Evolutionary conservation across 2,329 filamentous ascomycete species (phyloP).

Genomic region (Fonsecaea monophora): DNA sequence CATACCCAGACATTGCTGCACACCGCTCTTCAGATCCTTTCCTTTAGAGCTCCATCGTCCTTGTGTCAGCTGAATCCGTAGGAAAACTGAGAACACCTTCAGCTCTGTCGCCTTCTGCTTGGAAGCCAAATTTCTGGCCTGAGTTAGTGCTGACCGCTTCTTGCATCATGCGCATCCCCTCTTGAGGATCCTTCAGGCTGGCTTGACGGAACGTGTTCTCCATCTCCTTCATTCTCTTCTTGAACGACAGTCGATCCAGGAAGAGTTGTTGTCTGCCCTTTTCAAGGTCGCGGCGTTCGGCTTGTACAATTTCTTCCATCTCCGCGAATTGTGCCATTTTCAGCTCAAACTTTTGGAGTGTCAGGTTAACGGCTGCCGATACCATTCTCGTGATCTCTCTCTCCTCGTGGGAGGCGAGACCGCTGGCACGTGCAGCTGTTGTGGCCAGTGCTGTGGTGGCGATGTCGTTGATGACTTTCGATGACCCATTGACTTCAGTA

Average conservation of each 20-base stretch:
- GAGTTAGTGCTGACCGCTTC: constrained; percentile 30
- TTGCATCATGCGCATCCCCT: constrained; percentile 42
- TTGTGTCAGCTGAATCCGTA: background rate
- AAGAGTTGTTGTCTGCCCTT: constrained; percentile 91
- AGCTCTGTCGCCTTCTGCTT: constrained; percentile 14
- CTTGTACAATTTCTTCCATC: constrained; percentile 89
- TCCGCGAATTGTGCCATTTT: constrained; percentile 97
- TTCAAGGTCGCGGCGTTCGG: constrained; percentile 91
- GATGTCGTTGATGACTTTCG: constrained; percentile 60
- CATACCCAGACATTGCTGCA: background rate
- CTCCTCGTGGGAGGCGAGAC: constrained; percentile 92
- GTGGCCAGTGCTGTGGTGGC: constrained; percentile 84
- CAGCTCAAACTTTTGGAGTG: constrained; percentile 92
- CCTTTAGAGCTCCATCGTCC: constrained; percentile 10
- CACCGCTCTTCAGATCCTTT: background rate
- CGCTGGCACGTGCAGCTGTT: constrained; percentile 83
- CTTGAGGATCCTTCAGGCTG: constrained; percentile 53
- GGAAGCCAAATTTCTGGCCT: constrained; percentile 31
- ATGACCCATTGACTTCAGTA: constrained; percentile 64
- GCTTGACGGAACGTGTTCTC: constrained; percentile 70
- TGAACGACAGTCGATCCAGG: constrained; percentile 87
- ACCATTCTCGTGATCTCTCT: constrained; percentile 95
- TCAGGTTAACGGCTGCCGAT: constrained; percentile 88
- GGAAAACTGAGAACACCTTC: background rate
- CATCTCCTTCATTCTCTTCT: constrained; percentile 81